phyloP scores from a whole-genome alignment of 2,329 filamentous ascomycete species.

The Fusarium drepaniforme region DNA sequence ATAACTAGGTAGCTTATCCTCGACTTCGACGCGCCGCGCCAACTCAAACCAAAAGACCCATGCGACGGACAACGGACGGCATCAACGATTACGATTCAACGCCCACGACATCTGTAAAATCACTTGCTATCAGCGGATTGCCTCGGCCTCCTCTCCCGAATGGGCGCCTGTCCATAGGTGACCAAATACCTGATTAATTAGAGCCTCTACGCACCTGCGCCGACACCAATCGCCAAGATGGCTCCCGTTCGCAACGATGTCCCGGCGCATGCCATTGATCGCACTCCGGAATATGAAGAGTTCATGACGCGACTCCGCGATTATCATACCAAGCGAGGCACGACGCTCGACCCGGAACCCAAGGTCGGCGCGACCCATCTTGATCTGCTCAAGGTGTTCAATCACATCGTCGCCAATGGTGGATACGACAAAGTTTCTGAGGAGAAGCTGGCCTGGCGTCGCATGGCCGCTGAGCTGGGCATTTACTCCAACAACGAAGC shows the following conservation, averaged over 20 bases:
- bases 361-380: constrained; percentile 83
- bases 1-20: constrained; percentile 14
- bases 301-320: constrained; percentile 80
- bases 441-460: constrained; percentile 88
- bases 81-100: constrained; percentile 31
- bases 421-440: constrained; percentile 89
- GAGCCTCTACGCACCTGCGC: constrained; percentile 10
- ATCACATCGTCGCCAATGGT: constrained; percentile 79
- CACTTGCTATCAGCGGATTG: background rate
- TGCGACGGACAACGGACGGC: constrained; percentile 30
- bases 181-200: constrained; percentile 16
- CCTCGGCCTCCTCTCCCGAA: background rate
- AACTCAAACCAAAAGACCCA: constrained; percentile 31
- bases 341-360: constrained; percentile 82
- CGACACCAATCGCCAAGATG: constrained; percentile 42
- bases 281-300: constrained; percentile 78
- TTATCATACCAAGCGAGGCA: constrained; percentile 85
- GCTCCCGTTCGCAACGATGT: constrained; percentile 52
- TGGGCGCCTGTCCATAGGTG: constrained; percentile 9
- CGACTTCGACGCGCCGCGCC: constrained; percentile 37
- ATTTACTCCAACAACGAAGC: constrained; percentile 81
- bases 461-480: constrained; percentile 81
- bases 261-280: constrained; percentile 63
- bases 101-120: constrained; percentile 18
- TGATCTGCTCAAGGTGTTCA: constrained; percentile 83